Conservation (phyloP, 176 grass and related monocot species). For the Carex myosuroides region DNA sequence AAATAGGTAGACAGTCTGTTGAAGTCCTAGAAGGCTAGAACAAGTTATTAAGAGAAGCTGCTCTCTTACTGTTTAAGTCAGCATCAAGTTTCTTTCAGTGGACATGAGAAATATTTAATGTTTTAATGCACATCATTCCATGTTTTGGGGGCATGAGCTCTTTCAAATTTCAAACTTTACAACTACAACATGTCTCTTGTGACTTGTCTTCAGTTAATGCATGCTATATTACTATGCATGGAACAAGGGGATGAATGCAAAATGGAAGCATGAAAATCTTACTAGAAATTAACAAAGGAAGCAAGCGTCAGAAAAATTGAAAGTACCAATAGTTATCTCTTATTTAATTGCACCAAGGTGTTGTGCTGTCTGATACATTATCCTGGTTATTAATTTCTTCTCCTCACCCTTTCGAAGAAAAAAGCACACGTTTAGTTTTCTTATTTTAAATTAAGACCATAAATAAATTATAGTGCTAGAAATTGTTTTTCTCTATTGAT, state of each 20-base stretch:
- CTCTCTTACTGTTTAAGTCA: constrained; percentile 49
- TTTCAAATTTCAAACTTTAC: constrained; percentile 37
- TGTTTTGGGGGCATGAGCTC: constrained; percentile 75
- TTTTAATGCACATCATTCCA: constrained; percentile 39
- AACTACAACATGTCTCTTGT: background rate
- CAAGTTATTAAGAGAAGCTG: background rate
- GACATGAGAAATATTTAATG: constrained; percentile 37
- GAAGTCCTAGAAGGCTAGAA: background rate
- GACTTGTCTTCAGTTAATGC: constrained; percentile 18
- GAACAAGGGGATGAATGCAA: constrained; percentile 20
- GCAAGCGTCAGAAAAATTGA: constrained; percentile 10
- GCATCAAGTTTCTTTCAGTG: constrained; percentile 46
- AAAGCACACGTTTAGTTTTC: constrained; percentile 17
- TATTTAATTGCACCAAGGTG: background rate
- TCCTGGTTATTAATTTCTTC: constrained; percentile 10
- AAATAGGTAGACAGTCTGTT: background rate
- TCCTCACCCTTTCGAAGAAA: constrained; percentile 29
- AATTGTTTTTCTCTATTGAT: no score
- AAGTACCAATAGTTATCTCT: background rate
- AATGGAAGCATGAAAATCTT: constrained; percentile 18
- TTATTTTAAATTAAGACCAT: constrained; percentile 15
- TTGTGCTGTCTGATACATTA: background rate
- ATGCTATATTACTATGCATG: constrained; percentile 5
- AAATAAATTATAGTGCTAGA: constrained; percentile 20
- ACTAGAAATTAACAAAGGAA: constrained; percentile 20